Base-by-base conservation (phyloP, 345 rosid genomes). In the Eucalyptus erythrocorys region DNA sequence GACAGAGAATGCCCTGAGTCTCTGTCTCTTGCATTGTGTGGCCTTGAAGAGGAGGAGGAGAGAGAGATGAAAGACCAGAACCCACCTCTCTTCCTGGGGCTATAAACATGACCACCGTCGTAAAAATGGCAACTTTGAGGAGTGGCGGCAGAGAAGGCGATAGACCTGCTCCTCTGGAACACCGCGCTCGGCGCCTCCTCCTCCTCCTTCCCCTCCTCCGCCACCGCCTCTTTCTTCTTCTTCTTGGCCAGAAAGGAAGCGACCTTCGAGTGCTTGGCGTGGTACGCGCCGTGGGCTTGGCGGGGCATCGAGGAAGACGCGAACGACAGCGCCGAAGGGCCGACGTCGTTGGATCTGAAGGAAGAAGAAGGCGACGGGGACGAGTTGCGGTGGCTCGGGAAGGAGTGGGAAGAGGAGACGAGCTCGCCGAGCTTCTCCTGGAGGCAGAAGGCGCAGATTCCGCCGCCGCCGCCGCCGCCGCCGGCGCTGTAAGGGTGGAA, bases 401-500 rank as follows among this genome's bases (percentile, higher is more conserved):
- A 85, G 42, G 99, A 96, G 89, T 94, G 94, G 42, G 98, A 95
- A 34, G 99, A 97, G 87, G 99, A 95, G 45, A 98, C 97, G 27
- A 98, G 95, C 94, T 98, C 96, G 82, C 99, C 99, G 10, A 98
- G 97, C 94, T 97, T 97, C 59, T 98, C 99, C 87, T 98, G 98
- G 85, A 98, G 99, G 88, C 99, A 98, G 91, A 95, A 94, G 53
- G 99, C 99, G 90, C 99, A 98, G 94, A 98, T 96, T 90, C 99
- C 99, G 57, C 99, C 99, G 79, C 99, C 98, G 66, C 99, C 99
- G 76, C 99, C 98, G 66, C 97, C 97, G 95, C 96, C 97, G 81
- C 81, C 27, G 87, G 91, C 94, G 0, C 94, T 93, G 55, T 93
- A 95, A 64, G 99, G 99, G 89, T 98, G 99, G 87, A 95, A 93